Percentiles rank a stretch among this genome's conserved stretches.
phyloP scores from a whole-genome alignment of 768 basidiomycete species.

The Agrocybe praecox region DNA sequence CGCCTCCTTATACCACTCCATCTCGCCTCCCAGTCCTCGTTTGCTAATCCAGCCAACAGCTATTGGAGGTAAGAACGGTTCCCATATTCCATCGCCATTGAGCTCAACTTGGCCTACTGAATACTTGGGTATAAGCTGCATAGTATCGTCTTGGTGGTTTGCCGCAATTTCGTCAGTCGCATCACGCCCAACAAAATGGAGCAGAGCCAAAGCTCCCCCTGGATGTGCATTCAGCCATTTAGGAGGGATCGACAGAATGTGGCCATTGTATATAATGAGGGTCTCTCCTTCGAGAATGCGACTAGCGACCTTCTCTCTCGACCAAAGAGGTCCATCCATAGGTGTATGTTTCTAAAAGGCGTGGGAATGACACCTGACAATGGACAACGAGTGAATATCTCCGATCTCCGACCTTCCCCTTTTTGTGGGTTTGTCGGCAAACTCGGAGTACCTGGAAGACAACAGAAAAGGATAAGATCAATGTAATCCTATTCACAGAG shows the following conservation, averaged over 20 bases:
- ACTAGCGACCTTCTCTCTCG: conserved; percentile 56
- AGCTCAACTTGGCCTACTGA: conserved; percentile 70
- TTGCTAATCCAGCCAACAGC: conserved; percentile 80
- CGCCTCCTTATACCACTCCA: conserved; percentile 71
- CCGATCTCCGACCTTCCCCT: too few species aligned
- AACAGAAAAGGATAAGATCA: too few species aligned
- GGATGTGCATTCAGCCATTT: conserved; percentile 86
- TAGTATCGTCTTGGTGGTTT: conserved; percentile 71
- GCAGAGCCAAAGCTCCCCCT: conserved; percentile 84
- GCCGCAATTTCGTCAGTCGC: conserved; percentile 94
- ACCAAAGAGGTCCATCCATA: conserved; percentile 24
- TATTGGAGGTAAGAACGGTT: conserved; percentile 84
- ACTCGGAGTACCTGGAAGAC: too few species aligned
- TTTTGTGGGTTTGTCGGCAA: too few species aligned
- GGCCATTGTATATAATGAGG: conserved; percentile 72
- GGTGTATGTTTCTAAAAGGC: neutral
- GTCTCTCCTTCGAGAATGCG: conserved; percentile 76
- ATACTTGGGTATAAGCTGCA: conserved; percentile 60
- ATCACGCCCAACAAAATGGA: conserved; percentile 95
- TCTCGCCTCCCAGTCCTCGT: conserved; percentile 31
- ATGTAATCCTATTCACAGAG: too few species aligned
- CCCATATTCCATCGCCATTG: conserved; percentile 56
- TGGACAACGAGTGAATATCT: too few species aligned
- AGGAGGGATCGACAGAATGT: conserved; percentile 65
- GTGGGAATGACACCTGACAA: too few species aligned